Base-by-base conservation (phyloP, 2,329 filamentous ascomycete species). In the Cladophialophora chaetospira region DNA sequence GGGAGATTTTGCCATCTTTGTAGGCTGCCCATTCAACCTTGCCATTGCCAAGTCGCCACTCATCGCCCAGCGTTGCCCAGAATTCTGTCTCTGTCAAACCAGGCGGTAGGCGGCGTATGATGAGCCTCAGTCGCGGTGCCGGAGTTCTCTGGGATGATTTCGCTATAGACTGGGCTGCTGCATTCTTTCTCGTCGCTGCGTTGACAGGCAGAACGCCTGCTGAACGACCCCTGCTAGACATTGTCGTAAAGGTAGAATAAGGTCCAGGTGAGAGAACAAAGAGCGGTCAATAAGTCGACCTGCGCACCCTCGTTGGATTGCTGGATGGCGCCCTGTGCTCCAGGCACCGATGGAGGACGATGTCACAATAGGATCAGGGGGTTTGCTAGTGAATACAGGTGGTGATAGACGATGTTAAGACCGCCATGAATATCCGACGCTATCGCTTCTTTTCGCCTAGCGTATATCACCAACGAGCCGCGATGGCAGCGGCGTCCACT, bases 21-120 rank as follows among this genome's bases (percentile, higher is more conserved):
- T 84, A 99, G 46, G 82, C 82, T 63, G 88, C 79, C 89, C 90
- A 97, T 71, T 96, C 92, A 10, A 95, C 84, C 69, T 87, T 94
- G 28, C 90, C 91, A 45, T 82, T 83, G n/a, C 88, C 89, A 3
- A 82, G 67, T 67, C 86, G 88, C 93, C 93, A 97, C 46, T 91
- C 87, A 1, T 86, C 81, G 3, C 91, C 92, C 10, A 97, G 71
- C 6, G 85, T 80, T 11, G 76, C 72, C 66, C 86, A 79, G 62
- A 95, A 93, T 68, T 99, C 94, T 0, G 80, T 73, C 67, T 89
- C 83, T 0, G 89, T 95, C 71, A 99, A 79, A 6, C 88, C 90
- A 1, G 94, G 92, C 8, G 94, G 90, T 3, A 99, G 82, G 55
- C 93, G 84, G 50, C 95, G 86, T 53, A 97, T 80, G 21, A 95